Base-by-base conservation (phyloP, 2,329 filamentous ascomycete genomes). In the Ascochyta rabiei region DNA sequence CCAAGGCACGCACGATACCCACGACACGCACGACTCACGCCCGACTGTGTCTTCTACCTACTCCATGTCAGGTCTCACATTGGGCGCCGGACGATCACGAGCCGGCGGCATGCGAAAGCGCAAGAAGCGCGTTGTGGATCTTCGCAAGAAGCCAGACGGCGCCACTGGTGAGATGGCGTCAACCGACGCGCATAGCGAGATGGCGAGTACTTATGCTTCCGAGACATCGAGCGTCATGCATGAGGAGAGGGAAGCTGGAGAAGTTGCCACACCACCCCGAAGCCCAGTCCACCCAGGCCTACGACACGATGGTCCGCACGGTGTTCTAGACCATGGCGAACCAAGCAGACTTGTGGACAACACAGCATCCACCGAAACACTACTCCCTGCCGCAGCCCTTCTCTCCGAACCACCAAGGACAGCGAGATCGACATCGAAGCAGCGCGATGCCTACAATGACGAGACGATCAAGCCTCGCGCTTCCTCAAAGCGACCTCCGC, bases 111-210 rank as follows among this genome's bases (percentile, higher is more conserved):
- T 85, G 30, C 85, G 89, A 48, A 93, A 90, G 78, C 90, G 90
- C 80, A 96, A 93, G 83, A 91, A 86, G 54, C 83, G 91, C 18
- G 87, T 96, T 13, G 89, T 96, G 56, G 91, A 96, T 68, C 80
- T 96, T 13, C 84, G 91, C n/a, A 86, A 83, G 57, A 80, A 84
- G 58, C 84, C 83, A 65, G 81, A 82, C 54, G 75, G 71, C 12
- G 73, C 72, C 46, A 78, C 79, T 34, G 74, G 71, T 26, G 81
- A 81, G 23, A 79, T 78, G 34, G 74, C 79, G 24, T 84, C 81
- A 33, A 84, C 84, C 12, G 79, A 79, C 10, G 82, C 81, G 21
- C 76, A 73, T 10, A 79, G 75, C 15, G 80, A 80, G 39, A 68
- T 74, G 13, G 78, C 78, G 21, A 87, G 85, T 15, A 77, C 86